phyloP scores from a whole-genome alignment of 306 rosid genomes.

The Pyrus pyrifolia region DNA sequence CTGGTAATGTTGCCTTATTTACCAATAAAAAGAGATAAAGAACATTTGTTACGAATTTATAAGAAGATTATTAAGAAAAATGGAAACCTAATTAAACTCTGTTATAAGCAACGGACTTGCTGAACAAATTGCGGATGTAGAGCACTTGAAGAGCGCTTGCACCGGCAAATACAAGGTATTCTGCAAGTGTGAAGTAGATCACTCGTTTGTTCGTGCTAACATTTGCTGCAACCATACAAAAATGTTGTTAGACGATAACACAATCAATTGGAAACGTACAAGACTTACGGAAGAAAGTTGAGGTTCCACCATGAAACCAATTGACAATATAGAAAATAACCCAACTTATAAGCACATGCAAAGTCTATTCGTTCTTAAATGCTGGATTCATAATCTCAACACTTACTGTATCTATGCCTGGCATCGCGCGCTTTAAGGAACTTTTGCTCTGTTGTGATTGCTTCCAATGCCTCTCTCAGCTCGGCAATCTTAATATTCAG shows the following conservation, averaged over 20 bases:
- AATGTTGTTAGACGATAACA: background rate
- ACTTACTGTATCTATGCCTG: constrained; percentile 9
- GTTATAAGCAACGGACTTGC: constrained; percentile 1
- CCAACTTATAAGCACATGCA: too few species aligned
- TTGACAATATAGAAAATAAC: rapidly evolving
- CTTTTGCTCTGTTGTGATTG: constrained; percentile 6
- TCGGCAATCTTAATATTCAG: constrained; percentile 9
- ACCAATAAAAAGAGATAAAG: background rate
- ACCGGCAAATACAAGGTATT: constrained; percentile 6
- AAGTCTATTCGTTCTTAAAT: too few species aligned
- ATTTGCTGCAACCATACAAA: constrained; percentile 1
- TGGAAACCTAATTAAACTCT: constrained; percentile 1
- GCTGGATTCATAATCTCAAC: too few species aligned
- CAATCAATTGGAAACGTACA: background rate
- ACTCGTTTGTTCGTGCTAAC: constrained; percentile 7
- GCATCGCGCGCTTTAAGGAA: constrained; percentile 1
- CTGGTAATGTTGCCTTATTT: background rate
- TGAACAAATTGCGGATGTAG: constrained; percentile 9
- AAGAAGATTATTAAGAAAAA: background rate
- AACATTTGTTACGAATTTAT: background rate
- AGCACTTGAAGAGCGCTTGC: constrained; percentile 16
- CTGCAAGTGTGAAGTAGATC: constrained; percentile 9
- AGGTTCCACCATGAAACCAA: too few species aligned
- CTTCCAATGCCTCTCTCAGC: constrained; percentile 10
- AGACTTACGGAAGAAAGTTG: too few species aligned